Conservation (phyloP, 768 basidiomycete species). For the Naganishia friedmannii region DNA sequence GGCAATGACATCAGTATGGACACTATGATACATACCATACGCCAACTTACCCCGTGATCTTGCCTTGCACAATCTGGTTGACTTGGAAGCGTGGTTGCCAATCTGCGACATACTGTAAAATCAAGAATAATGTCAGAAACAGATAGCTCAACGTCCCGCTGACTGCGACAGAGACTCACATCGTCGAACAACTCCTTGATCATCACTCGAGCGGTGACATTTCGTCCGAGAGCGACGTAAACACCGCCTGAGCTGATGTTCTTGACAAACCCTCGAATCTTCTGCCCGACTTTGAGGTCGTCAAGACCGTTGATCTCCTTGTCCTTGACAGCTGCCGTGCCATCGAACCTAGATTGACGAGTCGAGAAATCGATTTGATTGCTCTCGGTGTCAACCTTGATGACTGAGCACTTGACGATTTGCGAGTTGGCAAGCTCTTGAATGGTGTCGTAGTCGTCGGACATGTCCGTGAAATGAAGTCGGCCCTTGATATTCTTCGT, state of each 20-base stretch:
- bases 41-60: constrained; percentile 56
- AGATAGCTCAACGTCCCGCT: constrained; percentile 27
- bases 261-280: constrained; percentile 85
- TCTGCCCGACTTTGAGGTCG: constrained; percentile 69
- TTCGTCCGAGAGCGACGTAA: constrained; percentile 78
- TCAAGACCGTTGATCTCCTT: constrained; percentile 64
- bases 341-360: constrained; percentile 64
- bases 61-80: constrained; percentile 82
- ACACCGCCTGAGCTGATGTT: constrained; percentile 76
- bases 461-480: constrained; percentile 74
- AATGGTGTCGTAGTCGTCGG: constrained; percentile 69
- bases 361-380: constrained; percentile 76
- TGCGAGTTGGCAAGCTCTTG: constrained; percentile 54
- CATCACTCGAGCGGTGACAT: constrained; percentile 85
- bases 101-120: constrained; percentile 79
- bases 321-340: constrained; percentile 59
- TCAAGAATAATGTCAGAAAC: constrained; percentile 1
- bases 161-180: constrained; percentile 32
- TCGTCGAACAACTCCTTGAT: constrained; percentile 92
- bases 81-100: constrained; percentile 79
- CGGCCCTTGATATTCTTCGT: constrained; percentile 68
- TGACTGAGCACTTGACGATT: constrained; percentile 67
- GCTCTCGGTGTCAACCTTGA: constrained; percentile 65
- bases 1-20: neutral
- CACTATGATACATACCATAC: neutral